Evolutionary conservation across 768 basidiomycete genomes (phyloP).

Genomic region (Clitopilus hobsonii): DNA sequence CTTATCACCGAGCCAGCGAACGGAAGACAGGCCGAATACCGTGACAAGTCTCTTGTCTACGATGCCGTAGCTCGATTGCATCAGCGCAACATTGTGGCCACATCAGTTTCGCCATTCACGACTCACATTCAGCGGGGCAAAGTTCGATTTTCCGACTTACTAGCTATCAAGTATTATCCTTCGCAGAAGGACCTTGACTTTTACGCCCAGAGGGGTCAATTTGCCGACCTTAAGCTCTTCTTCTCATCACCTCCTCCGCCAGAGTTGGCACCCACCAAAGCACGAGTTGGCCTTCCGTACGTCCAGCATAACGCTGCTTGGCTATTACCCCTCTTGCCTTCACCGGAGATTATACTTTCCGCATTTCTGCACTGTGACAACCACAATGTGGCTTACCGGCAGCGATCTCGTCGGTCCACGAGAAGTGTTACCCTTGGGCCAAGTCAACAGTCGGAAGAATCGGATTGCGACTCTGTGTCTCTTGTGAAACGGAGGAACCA

Average conservation of each 20-base stretch:
- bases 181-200: neutral
- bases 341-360: neutral
- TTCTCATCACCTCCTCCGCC: neutral
- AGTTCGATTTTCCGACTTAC: neutral
- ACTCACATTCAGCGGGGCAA: neutral
- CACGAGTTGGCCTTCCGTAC: neutral
- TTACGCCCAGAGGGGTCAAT: neutral
- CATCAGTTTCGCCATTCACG: neutral
- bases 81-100: slow-evolving; percentile 5
- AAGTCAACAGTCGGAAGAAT: neutral
- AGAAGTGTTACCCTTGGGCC: neutral
- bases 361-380: too few species aligned
- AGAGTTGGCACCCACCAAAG: neutral
- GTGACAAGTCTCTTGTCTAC: slow-evolving; percentile 26
- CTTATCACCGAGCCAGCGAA: slow-evolving; percentile 30
- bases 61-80: slow-evolving; percentile 25
- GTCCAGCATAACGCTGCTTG: neutral
- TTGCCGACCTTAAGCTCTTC: neutral
- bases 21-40: slow-evolving; percentile 22
- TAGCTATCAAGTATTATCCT: neutral
- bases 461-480: neutral
- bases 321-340: neutral
- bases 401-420: neutral
- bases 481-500: neutral
- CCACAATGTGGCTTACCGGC: too few species aligned